Evolutionary conservation across 306 rosid genomes (phyloP), one percentile per base, ranked within the genome.

Genomic region (Lupinus albus): DNA sequence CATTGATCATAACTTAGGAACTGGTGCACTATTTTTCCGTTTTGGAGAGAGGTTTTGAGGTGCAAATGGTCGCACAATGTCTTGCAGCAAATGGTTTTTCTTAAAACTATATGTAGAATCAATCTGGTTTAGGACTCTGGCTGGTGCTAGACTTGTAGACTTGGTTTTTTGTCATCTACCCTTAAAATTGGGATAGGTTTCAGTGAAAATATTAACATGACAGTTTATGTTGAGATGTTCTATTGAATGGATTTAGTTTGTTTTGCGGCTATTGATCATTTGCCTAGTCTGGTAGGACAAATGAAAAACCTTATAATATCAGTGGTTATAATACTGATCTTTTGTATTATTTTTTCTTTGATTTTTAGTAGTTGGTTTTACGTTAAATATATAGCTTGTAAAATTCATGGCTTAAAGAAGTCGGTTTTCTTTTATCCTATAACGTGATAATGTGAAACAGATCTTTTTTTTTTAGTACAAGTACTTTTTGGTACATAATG

Each of bases 31-130:
- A n/a, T 90, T 88, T 78, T 88, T 94, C 87, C 96, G 99, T 46
- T 94, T 90, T 7, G 97, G 97, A 36, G 99, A 94, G 80, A 81
- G 97, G 76, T 94, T 94, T 80, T 94, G 81, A 90, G 83, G 56
- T 74, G 70, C 70, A 49, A 21, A 60, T 41, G 47, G 58, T 69
- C 6, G 16, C 77, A 49, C 73, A 49, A 38, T 65, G 68, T 71
- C 47, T 64, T 71, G 80, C 57, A 53, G 61, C 73, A 71, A 56
- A 18, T 48, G 64, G 50, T 63, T 55, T 32, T 25, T 3, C 30
- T 25, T 25, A 3, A 2, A 25, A 25, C 30, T 42, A 64, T 67
- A 70, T 48, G 61, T 52, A 58, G 62, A 63, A 52, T 67, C 61
- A 63, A 52, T 67, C 61, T 76, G 52, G 70, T 64, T 71, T 25